Percentiles rank a stretch among this genome's conserved stretches.
These are phyloP conservation scores for Botrytis fabae DNA, from an alignment of 2,329 filamentous ascomycete species.

Conservation along the genomic window DNA sequence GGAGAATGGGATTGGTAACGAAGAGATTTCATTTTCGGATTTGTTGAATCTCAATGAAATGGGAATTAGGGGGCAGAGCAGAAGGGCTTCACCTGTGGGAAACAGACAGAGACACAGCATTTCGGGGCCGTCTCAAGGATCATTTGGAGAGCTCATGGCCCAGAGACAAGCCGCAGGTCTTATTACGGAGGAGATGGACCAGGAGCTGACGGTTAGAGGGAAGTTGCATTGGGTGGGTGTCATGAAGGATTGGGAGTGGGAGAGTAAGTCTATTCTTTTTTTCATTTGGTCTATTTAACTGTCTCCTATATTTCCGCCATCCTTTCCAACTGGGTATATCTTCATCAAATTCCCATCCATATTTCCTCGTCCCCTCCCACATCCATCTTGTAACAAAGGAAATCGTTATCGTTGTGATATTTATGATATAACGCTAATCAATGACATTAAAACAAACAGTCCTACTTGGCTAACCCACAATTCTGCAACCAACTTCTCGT, in stretches of 20 bases:
- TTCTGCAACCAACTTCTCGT: constrained; percentile 15
- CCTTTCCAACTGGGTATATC: not conserved
- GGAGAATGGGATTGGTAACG: constrained; percentile 28
- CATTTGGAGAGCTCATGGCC: constrained; percentile 24
- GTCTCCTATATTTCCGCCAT: not conserved
- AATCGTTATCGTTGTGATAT: constrained; percentile 3
- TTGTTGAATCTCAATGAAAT: constrained; percentile 37
- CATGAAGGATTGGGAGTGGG: constrained; percentile 73
- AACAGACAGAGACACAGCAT: constrained; percentile 25
- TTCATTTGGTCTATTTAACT: constrained; percentile 1
- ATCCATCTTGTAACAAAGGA: not conserved
- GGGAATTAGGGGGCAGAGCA: constrained; percentile 24
- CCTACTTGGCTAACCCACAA: constrained; percentile 19
- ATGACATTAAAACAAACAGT: constrained; percentile 12
- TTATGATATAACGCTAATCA: not conserved
- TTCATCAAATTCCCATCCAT: not conserved
- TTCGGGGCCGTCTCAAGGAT: constrained; percentile 23
- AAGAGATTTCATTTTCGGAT: constrained; percentile 36
- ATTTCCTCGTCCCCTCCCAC: not conserved
- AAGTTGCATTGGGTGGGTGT: constrained; percentile 68
- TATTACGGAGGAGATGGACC: constrained; percentile 49
- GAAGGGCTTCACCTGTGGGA: not conserved
- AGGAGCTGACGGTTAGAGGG: constrained; percentile 64
- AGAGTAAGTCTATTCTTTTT: constrained; percentile 52
- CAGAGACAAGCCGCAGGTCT: constrained; percentile 31